Evolutionary conservation across 2,329 filamentous ascomycete species (phyloP), one percentile per base, ranked within the genome.

Genomic region (Xenoacremonium recifei): DNA sequence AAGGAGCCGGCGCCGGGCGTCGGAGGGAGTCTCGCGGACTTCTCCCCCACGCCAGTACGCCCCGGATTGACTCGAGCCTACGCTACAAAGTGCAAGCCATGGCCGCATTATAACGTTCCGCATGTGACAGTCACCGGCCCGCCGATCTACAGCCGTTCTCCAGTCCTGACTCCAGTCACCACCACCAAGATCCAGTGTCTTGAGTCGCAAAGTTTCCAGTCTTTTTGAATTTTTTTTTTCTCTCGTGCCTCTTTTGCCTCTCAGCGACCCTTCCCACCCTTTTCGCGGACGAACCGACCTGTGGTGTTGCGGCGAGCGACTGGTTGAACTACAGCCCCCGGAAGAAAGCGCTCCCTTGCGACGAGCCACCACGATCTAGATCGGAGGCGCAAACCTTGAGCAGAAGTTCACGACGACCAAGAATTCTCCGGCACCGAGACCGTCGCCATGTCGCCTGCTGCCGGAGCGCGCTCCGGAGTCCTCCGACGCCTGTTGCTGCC

Each of bases 401-500:
- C 17, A 9, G 6, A 31, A 9, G n/a, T 15, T 15, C 29, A 15
- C 29, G 29, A 31, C 29, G 13, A n/a, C n/a, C n/a, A n/a, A n/a
- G n/a, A 27, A 27, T 27, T 13, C 23, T 27, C n/a, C n/a, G n/a
- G n/a, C 23, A 27, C 13, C 23, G 23, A 27, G 13, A 27, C 23
- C 23, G 23, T 44, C 37, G 29, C 27, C 36, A 57, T 57, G 54
- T 42, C 50, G 20, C 47, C 49, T 35, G 33, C 45, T 29, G 43
- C 50, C 21, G 33, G 48, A 16, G 40, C 45, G 11, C 48, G 47
- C 33, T 42, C 44, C n/a, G 38, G 44, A 33, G 18, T 69, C 30
- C 46, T 73, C 31, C 69, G 73, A 53, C 70, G 72, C 39, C 57
- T 73, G 16, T 66, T 70, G 19, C 54, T 72, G 19, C 69, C 73